Base-by-base conservation (phyloP, 2,329 filamentous ascomycete species). In the Aureobasidium sp. region DNA sequence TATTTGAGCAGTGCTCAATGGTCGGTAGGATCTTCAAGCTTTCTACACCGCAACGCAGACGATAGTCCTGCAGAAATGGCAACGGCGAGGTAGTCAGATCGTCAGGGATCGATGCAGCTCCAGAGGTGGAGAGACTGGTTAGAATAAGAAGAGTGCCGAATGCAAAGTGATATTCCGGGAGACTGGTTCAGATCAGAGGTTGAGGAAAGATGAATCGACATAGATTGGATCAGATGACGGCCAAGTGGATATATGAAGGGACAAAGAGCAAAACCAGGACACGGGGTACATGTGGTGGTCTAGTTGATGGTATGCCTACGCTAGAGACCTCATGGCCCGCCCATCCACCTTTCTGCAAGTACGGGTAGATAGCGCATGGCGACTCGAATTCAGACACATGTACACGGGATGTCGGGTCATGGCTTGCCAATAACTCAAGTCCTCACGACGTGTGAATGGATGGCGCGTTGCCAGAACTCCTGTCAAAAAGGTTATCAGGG, bases 291-390 rank as follows among this genome's bases (percentile, higher is more conserved):
- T 42, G 45, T 32, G 27, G 11, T 48, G 32, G 32, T 37, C 32
- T 39, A 44, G 27, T 36, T 16, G 11, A 42, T 48, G 45, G 36
- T 37, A 59, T 59, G 21, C 36, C 27, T 42, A 37, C 45, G 45
- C 36, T 59, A 59, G 45, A 34, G 41, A 25, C 34, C 57, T 50
- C 57, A 29, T 50, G 57, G 57, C 57, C 57, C 57, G 45, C 37
- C 16, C 30, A 32, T 59, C 29, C 32, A 44, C 41, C 53, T 41
- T 45, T 45, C 29, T 59, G 42, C 54, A 59, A 10, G 27, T 59
- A 36, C 57, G 57, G 57, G 44, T 25, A 58, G 54, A 48, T 58
- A 48, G 54, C 41, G 54, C 34, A 48, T 58, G 54, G 42, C 30
- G 32, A 48, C 53, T 57, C 30, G 54, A 8, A 47, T 48, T 48